phyloP scores from a whole-genome alignment of 495 filamentous ascomycete species.

The Lepraria neglecta region DNA sequence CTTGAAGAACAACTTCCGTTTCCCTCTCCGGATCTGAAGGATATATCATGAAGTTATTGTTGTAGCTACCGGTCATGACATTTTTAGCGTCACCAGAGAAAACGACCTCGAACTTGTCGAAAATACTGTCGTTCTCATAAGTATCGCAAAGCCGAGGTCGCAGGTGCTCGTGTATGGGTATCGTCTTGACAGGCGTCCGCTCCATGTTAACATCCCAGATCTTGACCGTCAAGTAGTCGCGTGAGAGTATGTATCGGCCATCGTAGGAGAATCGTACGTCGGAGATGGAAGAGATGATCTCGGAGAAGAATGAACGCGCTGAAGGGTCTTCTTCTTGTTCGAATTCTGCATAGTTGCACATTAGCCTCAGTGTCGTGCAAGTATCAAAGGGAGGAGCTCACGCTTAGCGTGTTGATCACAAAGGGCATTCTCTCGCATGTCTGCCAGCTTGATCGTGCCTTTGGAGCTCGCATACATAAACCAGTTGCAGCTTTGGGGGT shows the following conservation, averaged over 20 bases:
- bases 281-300: slow-evolving; percentile 98
- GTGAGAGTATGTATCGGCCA: slow-evolving; percentile 92
- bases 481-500: slow-evolving; percentile 96
- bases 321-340: slow-evolving; percentile 99
- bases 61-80: slow-evolving; percentile 99
- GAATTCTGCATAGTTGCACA: slow-evolving; percentile 57
- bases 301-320: slow-evolving; percentile 97
- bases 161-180: slow-evolving; percentile 96
- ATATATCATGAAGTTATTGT: slow-evolving; percentile 99
- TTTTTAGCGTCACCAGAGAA: slow-evolving; percentile 98
- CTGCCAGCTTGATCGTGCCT: slow-evolving; percentile 96
- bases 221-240: slow-evolving; percentile 97
- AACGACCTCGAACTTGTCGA: slow-evolving; percentile 99
- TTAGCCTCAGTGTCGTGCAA: not conserved
- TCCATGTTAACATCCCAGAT: slow-evolving; percentile 99
- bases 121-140: slow-evolving; percentile 98
- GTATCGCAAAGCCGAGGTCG: slow-evolving; percentile 93
- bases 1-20: slow-evolving; percentile 93
- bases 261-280: slow-evolving; percentile 96
- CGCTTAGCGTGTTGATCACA: slow-evolving; percentile 94
- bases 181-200: slow-evolving; percentile 91
- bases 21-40: slow-evolving; percentile 92
- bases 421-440: slow-evolving; percentile 93
- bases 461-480: slow-evolving; percentile 99
- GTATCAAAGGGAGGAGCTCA: slow-evolving; percentile 43